Evolutionary conservation across 805 yeast genomes (phyloP).

Genomic region (Wickerhamiella brachini): DNA sequence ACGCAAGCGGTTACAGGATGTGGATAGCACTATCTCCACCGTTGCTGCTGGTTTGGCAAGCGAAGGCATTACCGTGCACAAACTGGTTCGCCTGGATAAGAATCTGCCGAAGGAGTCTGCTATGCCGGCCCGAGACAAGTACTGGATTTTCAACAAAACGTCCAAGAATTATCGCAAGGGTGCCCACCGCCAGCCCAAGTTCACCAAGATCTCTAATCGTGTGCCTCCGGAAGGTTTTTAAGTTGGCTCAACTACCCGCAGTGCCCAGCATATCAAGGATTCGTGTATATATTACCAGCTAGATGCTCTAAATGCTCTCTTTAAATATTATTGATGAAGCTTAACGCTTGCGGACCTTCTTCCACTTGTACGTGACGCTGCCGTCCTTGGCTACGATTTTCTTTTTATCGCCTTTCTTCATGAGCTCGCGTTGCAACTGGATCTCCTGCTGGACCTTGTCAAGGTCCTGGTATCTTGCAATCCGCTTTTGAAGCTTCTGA

Average conservation of each 20-base stretch:
- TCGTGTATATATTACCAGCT: constrained; percentile 1
- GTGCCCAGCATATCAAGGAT: too few species aligned
- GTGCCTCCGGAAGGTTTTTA: constrained; percentile 61
- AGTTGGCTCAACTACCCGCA: too few species aligned
- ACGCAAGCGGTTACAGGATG: constrained; percentile 66
- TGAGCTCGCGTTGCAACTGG: constrained; percentile 68
- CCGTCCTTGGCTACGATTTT: constrained; percentile 59
- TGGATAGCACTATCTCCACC: constrained; percentile 63
- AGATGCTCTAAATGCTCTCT: too few species aligned
- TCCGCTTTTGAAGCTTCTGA: constrained; percentile 44
- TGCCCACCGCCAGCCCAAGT: constrained; percentile 64
- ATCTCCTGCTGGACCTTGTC: constrained; percentile 54
- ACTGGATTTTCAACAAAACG: constrained; percentile 68
- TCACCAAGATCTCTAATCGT: constrained; percentile 78
- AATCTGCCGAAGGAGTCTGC: constrained; percentile 63
- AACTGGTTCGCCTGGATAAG: constrained; percentile 27
- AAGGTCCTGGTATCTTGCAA: constrained; percentile 59
- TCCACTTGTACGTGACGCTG: constrained; percentile 68
- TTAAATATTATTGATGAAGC: too few species aligned
- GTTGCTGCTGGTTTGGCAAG: constrained; percentile 37
- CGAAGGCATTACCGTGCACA: constrained; percentile 24
- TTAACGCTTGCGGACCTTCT: constrained; percentile 34
- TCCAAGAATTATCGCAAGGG: constrained; percentile 74
- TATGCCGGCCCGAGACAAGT: constrained; percentile 73
- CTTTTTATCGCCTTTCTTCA: constrained; percentile 82